These are phyloP conservation scores for Sporothrix phasma DNA, from an alignment of 2,329 filamentous ascomycete species.

Conservation along the genomic window DNA sequence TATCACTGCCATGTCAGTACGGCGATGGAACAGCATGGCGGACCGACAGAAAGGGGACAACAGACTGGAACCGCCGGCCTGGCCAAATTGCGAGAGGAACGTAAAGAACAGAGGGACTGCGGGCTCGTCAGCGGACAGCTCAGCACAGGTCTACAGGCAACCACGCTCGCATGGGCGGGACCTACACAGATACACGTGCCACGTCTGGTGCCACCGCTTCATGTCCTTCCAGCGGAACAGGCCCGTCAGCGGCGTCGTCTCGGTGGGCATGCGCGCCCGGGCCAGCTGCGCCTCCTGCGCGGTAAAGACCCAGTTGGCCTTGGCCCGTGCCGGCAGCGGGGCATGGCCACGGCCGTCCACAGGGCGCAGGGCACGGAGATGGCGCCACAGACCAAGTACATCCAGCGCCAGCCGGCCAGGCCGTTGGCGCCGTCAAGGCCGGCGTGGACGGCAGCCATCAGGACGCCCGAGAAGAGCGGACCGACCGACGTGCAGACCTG, in stretches of 20 bases:
- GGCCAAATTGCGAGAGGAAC: slow-evolving; percentile 20
- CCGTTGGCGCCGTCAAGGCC: slow-evolving; percentile 23
- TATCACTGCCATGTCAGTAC: slow-evolving; percentile 19
- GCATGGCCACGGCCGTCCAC: slow-evolving; percentile 24
- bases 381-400: slow-evolving; percentile 23
- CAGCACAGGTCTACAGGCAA: too few species aligned
- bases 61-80: slow-evolving; percentile 22
- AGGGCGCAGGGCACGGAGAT: slow-evolving; percentile 22
- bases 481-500: slow-evolving; percentile 23
- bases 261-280: slow-evolving; percentile 21
- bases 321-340: slow-evolving; percentile 22
- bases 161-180: background rate
- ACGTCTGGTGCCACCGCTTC: slow-evolving; percentile 24
- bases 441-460: slow-evolving; percentile 22
- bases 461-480: slow-evolving; percentile 22
- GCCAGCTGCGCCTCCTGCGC: slow-evolving; percentile 20
- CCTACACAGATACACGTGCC: slow-evolving; percentile 24
- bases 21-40: background rate
- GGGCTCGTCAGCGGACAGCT: background rate
- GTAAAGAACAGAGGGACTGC: slow-evolving; percentile 21
- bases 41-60: background rate
- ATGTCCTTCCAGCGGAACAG: slow-evolving; percentile 25
- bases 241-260: slow-evolving; percentile 21
- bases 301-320: slow-evolving; percentile 24
- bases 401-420: slow-evolving; percentile 23